phyloP scores from a whole-genome alignment of 495 filamentous ascomycete species.

The Penicillium ucsense region DNA sequence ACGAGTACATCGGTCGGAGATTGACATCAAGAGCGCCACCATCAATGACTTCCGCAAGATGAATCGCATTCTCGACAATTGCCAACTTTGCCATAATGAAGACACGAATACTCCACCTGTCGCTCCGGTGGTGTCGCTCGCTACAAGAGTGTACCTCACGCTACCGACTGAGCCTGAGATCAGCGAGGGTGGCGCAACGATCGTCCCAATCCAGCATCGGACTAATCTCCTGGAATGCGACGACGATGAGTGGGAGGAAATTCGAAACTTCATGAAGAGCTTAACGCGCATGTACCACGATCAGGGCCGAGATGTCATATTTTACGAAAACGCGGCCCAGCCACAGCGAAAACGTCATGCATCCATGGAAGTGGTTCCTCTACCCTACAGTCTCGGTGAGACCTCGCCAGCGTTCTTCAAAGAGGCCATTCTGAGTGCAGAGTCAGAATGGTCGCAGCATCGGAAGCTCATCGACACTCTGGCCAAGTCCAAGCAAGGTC shows the following conservation, averaged over 20 bases:
- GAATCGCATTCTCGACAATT: slow-evolving; percentile 77
- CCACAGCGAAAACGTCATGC: slow-evolving; percentile 75
- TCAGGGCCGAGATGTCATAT: slow-evolving; percentile 82
- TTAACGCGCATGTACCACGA: slow-evolving; percentile 88
- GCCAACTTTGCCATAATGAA: slow-evolving; percentile 88
- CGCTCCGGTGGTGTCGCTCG: slow-evolving; percentile 83
- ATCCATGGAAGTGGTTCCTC: slow-evolving; percentile 73
- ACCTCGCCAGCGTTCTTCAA: slow-evolving; percentile 92
- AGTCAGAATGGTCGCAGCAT: slow-evolving; percentile 93
- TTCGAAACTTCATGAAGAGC: slow-evolving; percentile 98
- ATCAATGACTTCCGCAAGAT: slow-evolving; percentile 85
- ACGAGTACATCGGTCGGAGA: slow-evolving; percentile 77
- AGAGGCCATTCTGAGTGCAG: slow-evolving; percentile 79
- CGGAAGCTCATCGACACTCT: slow-evolving; percentile 88
- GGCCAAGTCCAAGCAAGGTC: slow-evolving; percentile 52
- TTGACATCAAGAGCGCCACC: slow-evolving; percentile 80
- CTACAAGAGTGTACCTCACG: slow-evolving; percentile 78
- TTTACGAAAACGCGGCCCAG: slow-evolving; percentile 92
- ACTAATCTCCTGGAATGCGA: slow-evolving; percentile 92
- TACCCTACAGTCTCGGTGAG: slow-evolving; percentile 79
- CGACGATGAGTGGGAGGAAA: slow-evolving; percentile 98
- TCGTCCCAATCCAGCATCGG: slow-evolving; percentile 82
- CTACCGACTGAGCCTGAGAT: slow-evolving; percentile 87
- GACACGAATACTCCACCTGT: slow-evolving; percentile 74
- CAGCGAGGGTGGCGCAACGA: slow-evolving; percentile 69